Base-by-base conservation (phyloP, 108 stramenopile species). In the Pinguiococcus pyrenoidosus region DNA sequence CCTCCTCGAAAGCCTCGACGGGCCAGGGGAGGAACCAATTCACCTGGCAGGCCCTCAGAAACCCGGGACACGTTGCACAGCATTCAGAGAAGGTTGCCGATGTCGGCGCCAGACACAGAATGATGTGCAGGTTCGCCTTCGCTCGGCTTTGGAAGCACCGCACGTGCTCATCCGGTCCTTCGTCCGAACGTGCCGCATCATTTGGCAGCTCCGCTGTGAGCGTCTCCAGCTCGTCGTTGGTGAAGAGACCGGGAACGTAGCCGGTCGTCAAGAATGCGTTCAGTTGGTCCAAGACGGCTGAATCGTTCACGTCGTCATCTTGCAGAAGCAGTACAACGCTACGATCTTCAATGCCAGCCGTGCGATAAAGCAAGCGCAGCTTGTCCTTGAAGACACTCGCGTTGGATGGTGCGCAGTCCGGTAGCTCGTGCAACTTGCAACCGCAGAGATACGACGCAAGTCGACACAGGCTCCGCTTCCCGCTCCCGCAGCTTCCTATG, bases 1-100 rank as follows among this genome's bases (percentile, higher is more conserved):
- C 83, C 40, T 74, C 75, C 1, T 81, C 80, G 3, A 88, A 64
- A 8, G 87, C 87, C 55, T 85, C 87, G 51, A 84, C 81, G 3
- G 87, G 87, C 87, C 87, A 88, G 2, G 78, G 54, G 55, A 88
- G 69, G 64, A 86, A 88, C 87, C 87, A 88, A 29, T 88, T 83
- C 39, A 88, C 82, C 2, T 84, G 84, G 27, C 81, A 79, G 28
- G 73, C 68, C 17, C 72, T 80, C 22, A 88, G 66, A 34, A 88
- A 56, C 8, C 87, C 78, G 7, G 87, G 87, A 53, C 85, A 88
- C 49, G 83, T 85, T 27, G 83, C 22, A 6, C 84, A 84, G 23
- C 87, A 62, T 27, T 74, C 59, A 12, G 84, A 69, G 57, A 88
- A 88, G 49, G 79, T 80, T 20, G 84, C 74, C 64, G 82, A 84